Base-by-base conservation (phyloP, 257 asterid genomes). In the Anisodus tanguticus region DNA sequence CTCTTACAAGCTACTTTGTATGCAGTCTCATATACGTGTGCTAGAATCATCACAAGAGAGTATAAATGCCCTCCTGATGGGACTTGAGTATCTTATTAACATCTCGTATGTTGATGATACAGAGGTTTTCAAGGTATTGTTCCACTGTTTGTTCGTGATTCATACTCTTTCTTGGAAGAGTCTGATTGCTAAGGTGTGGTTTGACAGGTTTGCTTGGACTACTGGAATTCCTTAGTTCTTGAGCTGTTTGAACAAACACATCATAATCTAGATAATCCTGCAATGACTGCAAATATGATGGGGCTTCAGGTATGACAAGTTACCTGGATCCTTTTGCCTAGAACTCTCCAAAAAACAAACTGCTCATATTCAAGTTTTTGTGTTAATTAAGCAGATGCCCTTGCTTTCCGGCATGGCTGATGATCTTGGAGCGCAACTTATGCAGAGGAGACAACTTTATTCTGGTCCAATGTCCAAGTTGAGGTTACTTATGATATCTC, bases 31-130 rank as follows among this genome's bases (percentile, higher is more conserved):
- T 88, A 93, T 95, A 57, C 94, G 95, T 74, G 93, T 97, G 54
- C 88, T 97, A 79, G 99, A 97, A 87, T 89, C 92, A 81, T 86
- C 94, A 4, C 97, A 87, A 88, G 99, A 97, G 88, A 93, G 91
- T 88, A 88, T 91, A 82, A 89, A 80, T 89, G 90, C 92, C 43
- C 89, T 97, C 83, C 88, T 93, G 82, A 76, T 86, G 88, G 98
- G 99, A 59, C 98, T 97, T 58, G 99, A 97, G 82, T 97, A 95
- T 91, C 95, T 97, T 83, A 93, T 95, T 85, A 89, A 86, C 84
- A 95, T 93, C 84, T 97, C 99, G 9, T 97, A 97, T 69, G 99
- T 97, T 77, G 99, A 97, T 84, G 99, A 97, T 88, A 97, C 96
- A 49, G 99, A 97, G 88, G 98, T 97, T 89, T 97, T 97, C 85